Evolutionary conservation across 2,329 filamentous ascomycete genomes (phyloP), one percentile per base, ranked within the genome.

Genomic region (Aspergillus aculeatus): DNA sequence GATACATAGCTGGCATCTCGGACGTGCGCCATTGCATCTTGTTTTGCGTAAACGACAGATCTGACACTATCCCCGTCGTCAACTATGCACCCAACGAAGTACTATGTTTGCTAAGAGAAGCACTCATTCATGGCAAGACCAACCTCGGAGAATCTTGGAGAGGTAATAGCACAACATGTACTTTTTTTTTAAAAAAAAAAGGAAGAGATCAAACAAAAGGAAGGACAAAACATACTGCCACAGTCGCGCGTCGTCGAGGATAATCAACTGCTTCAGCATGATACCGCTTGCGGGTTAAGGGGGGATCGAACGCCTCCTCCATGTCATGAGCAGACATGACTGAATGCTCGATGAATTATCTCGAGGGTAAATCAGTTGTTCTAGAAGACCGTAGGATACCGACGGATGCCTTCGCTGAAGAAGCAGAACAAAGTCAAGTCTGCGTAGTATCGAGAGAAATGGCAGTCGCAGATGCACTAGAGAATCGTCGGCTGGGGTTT

Each of bases 1-100:
- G 10, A 88, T 87, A 77, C 91, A 95, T 38, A 95, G 86, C 74
- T 91, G 89, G 78, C 91, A 95, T 75, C 92, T 94, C 49, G 91
- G 91, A 66, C 91, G 87, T 10, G 84, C 89, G 56, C 90, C 90
- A 73, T 92, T 89, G 74, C 90, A 92, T 63, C 89, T 84, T 61
- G 89, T 92, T 72, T 93, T 93, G 67, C 90, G 84, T 38, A 90
- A 91, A 19, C 90, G 88, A 71, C 90, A 92, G 59, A 92, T 89
- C 72, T 93, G 89, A 75, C 90, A 93, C 89, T 92, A 57, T 56
- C 49, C 68, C 23, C 12, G 38, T 19, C 35, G 14, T 32, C 47
- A 51, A 26, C 23, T 19, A 16, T 47, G 16, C n/a, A 56, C 10
- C 2, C 11, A 56, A 16, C n/a, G n/a, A 21, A 21, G 23, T 21